Conservation (phyloP, 139 green algal species). For the Chlamydomonas sphaeroides region DNA sequence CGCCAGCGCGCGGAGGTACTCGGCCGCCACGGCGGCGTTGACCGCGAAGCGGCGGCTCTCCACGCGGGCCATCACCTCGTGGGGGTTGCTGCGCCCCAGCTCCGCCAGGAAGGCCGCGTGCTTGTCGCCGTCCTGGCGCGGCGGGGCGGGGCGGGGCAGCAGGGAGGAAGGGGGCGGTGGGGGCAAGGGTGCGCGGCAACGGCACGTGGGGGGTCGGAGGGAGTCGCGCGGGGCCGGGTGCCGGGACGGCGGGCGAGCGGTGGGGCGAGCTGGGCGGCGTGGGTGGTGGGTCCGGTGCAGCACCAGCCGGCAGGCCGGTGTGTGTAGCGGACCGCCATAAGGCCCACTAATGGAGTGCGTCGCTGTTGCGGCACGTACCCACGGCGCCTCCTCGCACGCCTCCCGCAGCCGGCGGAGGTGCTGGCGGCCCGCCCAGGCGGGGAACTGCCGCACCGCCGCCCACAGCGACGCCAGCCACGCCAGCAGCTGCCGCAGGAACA, state of each 20-base stretch:
- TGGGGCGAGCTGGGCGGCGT: no score
- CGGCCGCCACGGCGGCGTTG: slow-evolving; percentile 74
- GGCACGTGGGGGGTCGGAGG: no score
- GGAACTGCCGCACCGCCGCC: slow-evolving; percentile 33
- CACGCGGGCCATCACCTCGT: slow-evolving; percentile 55
- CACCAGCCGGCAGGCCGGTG: no score
- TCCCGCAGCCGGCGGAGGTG: slow-evolving; percentile 56
- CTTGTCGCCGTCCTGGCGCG: slow-evolving; percentile 49
- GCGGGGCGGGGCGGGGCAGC: no score
- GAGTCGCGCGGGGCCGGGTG: no score
- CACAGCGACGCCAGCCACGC: slow-evolving; percentile 6
- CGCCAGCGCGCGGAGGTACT: slow-evolving; percentile 92
- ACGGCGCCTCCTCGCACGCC: slow-evolving; percentile 51
- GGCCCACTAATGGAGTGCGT: no score
- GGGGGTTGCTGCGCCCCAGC: slow-evolving; percentile 52
- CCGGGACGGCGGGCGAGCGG: no score
- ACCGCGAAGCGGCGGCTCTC: slow-evolving; percentile 43
- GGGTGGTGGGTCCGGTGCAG: no score
- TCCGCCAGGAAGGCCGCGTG: slow-evolving; percentile 60
- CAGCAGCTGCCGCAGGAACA: neutral
- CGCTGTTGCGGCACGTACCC: no score
- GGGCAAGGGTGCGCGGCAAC: no score
- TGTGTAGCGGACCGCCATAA: no score
- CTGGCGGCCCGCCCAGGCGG: slow-evolving; percentile 55
- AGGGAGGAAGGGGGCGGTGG: neutral